Percentiles rank a stretch among this genome's conserved stretches.
Conservation (phyloP, 257 asterid genomes). For the Buddleja alternifolia region DNA sequence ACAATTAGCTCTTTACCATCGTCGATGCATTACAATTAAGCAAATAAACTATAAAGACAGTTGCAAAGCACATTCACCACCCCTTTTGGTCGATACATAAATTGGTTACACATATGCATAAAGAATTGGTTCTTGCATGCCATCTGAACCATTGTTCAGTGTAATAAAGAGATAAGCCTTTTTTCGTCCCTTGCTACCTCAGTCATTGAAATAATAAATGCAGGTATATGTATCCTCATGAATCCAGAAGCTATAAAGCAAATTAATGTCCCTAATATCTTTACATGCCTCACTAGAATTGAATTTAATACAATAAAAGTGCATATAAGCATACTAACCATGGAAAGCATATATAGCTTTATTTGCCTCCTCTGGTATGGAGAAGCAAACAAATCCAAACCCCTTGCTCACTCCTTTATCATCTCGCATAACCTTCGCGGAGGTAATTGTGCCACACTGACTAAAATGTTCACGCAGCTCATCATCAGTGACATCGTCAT, state of each 20-base stretch:
- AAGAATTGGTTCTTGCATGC: background rate
- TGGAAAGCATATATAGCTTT: slow-evolving; percentile 64
- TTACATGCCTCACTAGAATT: slow-evolving; percentile 11
- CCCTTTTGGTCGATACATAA: background rate
- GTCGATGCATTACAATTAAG: background rate
- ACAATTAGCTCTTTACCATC: background rate
- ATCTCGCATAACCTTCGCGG: slow-evolving; percentile 80
- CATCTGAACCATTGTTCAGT: background rate
- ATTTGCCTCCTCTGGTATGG: slow-evolving; percentile 73
- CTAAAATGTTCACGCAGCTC: slow-evolving; percentile 68
- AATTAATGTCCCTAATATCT: background rate
- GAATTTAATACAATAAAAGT: background rate
- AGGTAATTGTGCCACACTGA: slow-evolving; percentile 74
- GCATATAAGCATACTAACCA: slow-evolving; percentile 39
- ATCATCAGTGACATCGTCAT: slow-evolving; percentile 66
- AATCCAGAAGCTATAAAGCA: slow-evolving; percentile 4
- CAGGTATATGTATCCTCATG: background rate
- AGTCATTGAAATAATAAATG: slow-evolving; percentile 9
- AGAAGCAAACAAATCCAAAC: slow-evolving; percentile 91
- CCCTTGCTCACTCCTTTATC: slow-evolving; percentile 82
- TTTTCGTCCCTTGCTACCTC: background rate
- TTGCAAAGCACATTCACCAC: background rate
- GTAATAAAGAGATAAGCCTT: background rate
- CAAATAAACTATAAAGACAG: background rate
- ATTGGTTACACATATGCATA: slow-evolving; percentile 15